Evolutionary conservation across 2,329 filamentous ascomycete genomes (phyloP).

Genomic region (Xylaria sp.): DNA sequence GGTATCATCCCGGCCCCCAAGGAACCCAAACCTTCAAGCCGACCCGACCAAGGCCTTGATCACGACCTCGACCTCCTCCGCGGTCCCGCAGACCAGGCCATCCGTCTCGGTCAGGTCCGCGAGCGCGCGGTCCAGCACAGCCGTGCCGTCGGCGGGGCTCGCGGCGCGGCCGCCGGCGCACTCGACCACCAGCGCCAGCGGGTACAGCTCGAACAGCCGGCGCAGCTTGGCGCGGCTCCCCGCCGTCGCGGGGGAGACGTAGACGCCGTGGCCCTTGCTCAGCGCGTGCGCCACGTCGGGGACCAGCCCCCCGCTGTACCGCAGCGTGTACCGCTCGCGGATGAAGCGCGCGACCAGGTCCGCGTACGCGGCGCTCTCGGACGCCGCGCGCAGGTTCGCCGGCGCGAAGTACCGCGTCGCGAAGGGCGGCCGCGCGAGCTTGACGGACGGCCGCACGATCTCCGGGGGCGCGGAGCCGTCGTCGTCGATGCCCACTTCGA

Average conservation of each 20-base stretch:
- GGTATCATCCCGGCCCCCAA: too few relatives aligned
- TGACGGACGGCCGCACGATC: conserved; percentile 47
- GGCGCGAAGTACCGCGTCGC: conserved; percentile 64
- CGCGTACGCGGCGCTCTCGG: conserved; percentile 53
- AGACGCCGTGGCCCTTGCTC: conserved; percentile 64
- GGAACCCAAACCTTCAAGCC: too few relatives aligned
- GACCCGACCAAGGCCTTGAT: conserved; percentile 9
- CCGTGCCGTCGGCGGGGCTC: conserved; percentile 47
- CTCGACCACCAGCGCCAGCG: conserved; percentile 62
- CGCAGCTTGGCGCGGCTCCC: conserved; percentile 59
- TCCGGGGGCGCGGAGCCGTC: conserved; percentile 33
- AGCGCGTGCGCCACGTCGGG: conserved; percentile 63
- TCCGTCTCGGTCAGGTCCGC: conserved; percentile 51
- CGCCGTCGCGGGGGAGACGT: conserved; percentile 58
- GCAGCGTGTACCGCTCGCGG: conserved; percentile 57
- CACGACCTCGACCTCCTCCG: conserved; percentile 49
- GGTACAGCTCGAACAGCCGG: conserved; percentile 60
- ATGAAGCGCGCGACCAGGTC: conserved; percentile 54
- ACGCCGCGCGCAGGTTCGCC: conserved; percentile 61
- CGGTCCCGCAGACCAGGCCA: conserved; percentile 54
- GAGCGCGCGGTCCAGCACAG: conserved; percentile 45
- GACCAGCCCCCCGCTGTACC: conserved; percentile 64
- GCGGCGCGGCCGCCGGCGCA: conserved; percentile 61
- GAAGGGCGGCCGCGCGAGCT: conserved; percentile 42
- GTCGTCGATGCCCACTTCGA: conserved; percentile 53